A percentile compares a stretch with the other conserved stretches of the same genome.
Conservation (phyloP, 352 stramenopile species). For the Phytophthora sansomeana region DNA sequence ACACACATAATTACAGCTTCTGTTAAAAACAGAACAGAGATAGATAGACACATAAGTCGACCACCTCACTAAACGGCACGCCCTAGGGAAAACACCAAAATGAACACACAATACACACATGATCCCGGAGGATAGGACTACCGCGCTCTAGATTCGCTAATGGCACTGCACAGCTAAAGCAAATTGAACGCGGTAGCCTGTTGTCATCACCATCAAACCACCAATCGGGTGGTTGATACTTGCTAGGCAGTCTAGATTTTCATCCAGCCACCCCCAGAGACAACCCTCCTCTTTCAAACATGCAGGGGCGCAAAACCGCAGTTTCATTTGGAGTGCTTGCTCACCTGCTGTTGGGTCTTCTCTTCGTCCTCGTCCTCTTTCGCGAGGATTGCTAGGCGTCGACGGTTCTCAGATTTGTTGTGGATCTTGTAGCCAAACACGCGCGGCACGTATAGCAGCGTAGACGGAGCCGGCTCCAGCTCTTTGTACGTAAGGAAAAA, state of each 20-base stretch:
- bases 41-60: conserved; percentile 89
- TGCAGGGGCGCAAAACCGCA: conserved; percentile 38
- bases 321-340: conserved; percentile 47
- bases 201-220: conserved; percentile 22
- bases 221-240: conserved; percentile 3
- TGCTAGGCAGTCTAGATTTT: neutral
- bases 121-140: conserved; percentile 11
- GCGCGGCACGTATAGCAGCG: conserved; percentile 88
- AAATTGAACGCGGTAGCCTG: conserved; percentile 2
- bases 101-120: conserved; percentile 42
- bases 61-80: conserved; percentile 61
- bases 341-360: conserved; percentile 73
- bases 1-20: conserved; percentile 93
- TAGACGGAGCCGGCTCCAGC: conserved; percentile 82
- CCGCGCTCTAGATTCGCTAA: conserved; percentile 11
- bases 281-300: conserved; percentile 17
- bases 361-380: conserved; percentile 86
- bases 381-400: conserved; percentile 81
- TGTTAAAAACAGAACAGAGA: conserved; percentile 91
- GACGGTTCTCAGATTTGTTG: conserved; percentile 86
- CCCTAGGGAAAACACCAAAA: conserved; percentile 47
- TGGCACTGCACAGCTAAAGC: conserved; percentile 35
- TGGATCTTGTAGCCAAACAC: conserved; percentile 95
- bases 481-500: conserved; percentile 99
- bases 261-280: conserved; percentile 12